phyloP scores from a whole-genome alignment of 331 rosid species.

The Pyracantha coccinea region DNA sequence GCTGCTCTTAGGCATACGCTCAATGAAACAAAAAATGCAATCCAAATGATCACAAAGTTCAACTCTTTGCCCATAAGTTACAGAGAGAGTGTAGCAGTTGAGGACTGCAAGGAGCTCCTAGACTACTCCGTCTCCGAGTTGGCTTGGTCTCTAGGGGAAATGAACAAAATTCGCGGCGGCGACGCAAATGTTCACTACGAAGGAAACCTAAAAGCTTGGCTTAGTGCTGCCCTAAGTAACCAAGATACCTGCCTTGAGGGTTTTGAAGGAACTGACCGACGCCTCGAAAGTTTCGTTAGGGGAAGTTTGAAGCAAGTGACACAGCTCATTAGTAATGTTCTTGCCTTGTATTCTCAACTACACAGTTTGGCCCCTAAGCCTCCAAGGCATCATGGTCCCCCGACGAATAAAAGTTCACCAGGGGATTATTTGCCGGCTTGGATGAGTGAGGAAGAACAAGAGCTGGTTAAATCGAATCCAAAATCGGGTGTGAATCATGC shows the following conservation, averaged over 20 bases:
- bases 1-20: constrained; percentile 68
- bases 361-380: constrained; percentile 49
- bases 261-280: constrained; percentile 83
- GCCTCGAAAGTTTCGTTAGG: constrained; percentile 51
- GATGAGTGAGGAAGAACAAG: constrained; percentile 63
- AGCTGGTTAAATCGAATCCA: constrained; percentile 37
- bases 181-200: constrained; percentile 29
- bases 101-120: constrained; percentile 86
- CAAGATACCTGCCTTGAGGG: constrained; percentile 97
- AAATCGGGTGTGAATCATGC: constrained; percentile 34
- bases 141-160: constrained; percentile 77
- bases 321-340: constrained; percentile 67
- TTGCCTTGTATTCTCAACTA: constrained; percentile 60
- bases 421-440: constrained; percentile 44
- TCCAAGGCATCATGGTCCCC: constrained; percentile 16
- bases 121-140: constrained; percentile 82
- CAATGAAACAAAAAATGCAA: constrained; percentile 52
- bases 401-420: not conserved
- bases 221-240: constrained; percentile 90
- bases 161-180: constrained; percentile 55
- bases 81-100: constrained; percentile 72
- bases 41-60: constrained; percentile 55
- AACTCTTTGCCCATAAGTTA: constrained; percentile 49
- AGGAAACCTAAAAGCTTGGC: constrained; percentile 84
- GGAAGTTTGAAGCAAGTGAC: constrained; percentile 80